Evolutionary conservation across 2,329 filamentous ascomycete genomes (phyloP), one percentile per base, ranked within the genome.

Genomic region (Botrytis aclada): DNA sequence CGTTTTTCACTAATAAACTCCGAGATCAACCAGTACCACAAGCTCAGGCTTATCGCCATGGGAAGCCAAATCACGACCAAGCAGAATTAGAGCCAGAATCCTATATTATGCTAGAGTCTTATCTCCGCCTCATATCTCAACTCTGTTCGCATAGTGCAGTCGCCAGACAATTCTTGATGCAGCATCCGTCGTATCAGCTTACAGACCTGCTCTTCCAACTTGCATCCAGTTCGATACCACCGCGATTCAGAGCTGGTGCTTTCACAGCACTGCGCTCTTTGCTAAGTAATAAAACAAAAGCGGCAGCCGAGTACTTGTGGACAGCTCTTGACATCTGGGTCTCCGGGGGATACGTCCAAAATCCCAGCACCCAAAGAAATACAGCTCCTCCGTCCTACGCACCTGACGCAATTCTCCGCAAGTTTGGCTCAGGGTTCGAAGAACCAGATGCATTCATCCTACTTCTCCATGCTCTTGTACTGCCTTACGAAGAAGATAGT

Each of bases 91-190:
- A 98, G 80, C 93, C 94, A 6, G 97, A 99, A 81, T 97, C 93
- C 58, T 91, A 92, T n/a, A 93, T 97, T 83, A 98, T 99, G 93
- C 86, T 99, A 41, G 94, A 98, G 80, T 95, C 94, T 77, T 98
- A 98, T 81, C 86, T 99, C 70, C 90, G 95, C 43, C 87, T 99
- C 8, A 92, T 97, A 78, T 89, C 93, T 5, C 94, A 97, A 81
- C 85, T 99, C 16, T 91, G 92, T 75, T 86, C 88, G 34, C 90
- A 95, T 80, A 97, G 93, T 79, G 85, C 88, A 73, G 84, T 86
- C 32, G 92, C 94, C 1, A 88, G 95, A 67, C 83, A 88, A 47
- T 97, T 92, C 85, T 86, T 98, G 74, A 84, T 97, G 34, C 87
- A 89, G 60, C 84, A 89, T 73, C 87, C 77, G 47, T 82, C 90